phyloP scores from a whole-genome alignment of 2,329 filamentous ascomycete genomes.

The Ambrosiella xylebori region DNA sequence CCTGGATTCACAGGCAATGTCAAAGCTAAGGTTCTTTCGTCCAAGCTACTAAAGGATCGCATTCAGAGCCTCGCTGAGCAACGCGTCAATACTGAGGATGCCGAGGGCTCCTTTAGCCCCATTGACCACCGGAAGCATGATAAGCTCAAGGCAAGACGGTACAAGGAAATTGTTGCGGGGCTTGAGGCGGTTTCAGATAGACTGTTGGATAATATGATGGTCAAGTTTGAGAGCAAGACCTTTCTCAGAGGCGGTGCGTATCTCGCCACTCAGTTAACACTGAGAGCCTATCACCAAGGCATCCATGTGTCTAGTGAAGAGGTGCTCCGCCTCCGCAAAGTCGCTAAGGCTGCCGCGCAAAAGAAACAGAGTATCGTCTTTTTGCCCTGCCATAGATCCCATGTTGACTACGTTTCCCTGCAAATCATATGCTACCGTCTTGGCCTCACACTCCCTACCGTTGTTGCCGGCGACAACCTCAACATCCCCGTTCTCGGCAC shows the following conservation, averaged over 20 bases:
- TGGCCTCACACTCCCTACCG: conserved; percentile 72
- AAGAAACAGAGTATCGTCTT: conserved; percentile 95
- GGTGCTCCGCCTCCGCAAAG: conserved; percentile 61
- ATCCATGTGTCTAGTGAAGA: conserved; percentile 95
- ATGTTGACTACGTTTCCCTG: conserved; percentile 89
- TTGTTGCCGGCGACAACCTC: conserved; percentile 89
- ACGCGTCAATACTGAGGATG: conserved; percentile 49
- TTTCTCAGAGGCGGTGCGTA: conserved; percentile 93
- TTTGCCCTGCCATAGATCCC: conserved; percentile 81
- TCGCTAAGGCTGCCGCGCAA: conserved; percentile 65
- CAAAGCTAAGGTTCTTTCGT: conserved; percentile 58
- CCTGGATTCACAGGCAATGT: conserved; percentile 82
- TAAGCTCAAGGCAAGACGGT: conserved; percentile 5
- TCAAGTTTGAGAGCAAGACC: conserved; percentile 89
- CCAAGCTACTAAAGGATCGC: conserved; percentile 54
- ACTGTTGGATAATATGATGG: conserved; percentile 91
- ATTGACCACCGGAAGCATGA: neutral
- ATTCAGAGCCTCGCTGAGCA: conserved; percentile 72
- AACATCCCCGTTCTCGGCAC: conserved; percentile 82
- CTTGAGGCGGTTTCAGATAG: conserved; percentile 68
- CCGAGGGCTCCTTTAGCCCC: conserved; percentile 36
- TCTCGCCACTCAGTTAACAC: conserved; percentile 68
- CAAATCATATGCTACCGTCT: conserved; percentile 92
- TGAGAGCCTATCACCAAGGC: conserved; percentile 86
- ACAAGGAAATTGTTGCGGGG: conserved; percentile 30